These are phyloP conservation scores for Barnettozyma pratensis DNA, from an alignment of 805 yeast species.

Conservation along the genomic window DNA sequence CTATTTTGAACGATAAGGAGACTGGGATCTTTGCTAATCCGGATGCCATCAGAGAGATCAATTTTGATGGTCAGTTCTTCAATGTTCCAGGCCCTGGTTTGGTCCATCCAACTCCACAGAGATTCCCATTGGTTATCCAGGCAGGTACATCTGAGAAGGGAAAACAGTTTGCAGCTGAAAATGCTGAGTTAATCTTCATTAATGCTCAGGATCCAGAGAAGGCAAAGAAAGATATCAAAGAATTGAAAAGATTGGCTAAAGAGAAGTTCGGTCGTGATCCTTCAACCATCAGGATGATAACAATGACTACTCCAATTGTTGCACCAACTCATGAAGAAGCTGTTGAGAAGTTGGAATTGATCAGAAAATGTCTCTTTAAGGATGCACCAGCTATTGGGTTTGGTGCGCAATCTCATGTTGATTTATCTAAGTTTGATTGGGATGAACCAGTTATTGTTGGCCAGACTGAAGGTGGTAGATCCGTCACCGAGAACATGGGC, in stretches of 20 bases:
- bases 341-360: slow-evolving; percentile 20
- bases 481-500: slow-evolving; percentile 28
- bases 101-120: slow-evolving; percentile 37
- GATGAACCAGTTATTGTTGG: slow-evolving; percentile 28
- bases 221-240: slow-evolving; percentile 27
- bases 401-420: slow-evolving; percentile 42
- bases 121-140: slow-evolving; percentile 39
- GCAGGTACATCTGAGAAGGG: slow-evolving; percentile 40
- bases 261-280: slow-evolving; percentile 33
- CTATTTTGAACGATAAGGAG: slow-evolving; percentile 18
- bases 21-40: slow-evolving; percentile 30
- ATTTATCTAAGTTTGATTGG: slow-evolving; percentile 28
- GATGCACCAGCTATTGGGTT: slow-evolving; percentile 41
- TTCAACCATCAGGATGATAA: slow-evolving; percentile 33
- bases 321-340: slow-evolving; percentile 39
- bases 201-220: slow-evolving; percentile 30
- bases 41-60: slow-evolving; percentile 30
- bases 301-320: slow-evolving; percentile 32
- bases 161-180: slow-evolving; percentile 36
- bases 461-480: slow-evolving; percentile 30
- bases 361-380: slow-evolving; percentile 31
- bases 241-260: slow-evolving; percentile 30
- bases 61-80: slow-evolving; percentile 34
- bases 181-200: slow-evolving; percentile 39
- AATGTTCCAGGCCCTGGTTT: slow-evolving; percentile 36